A percentile compares a stretch with the other conserved stretches of the same genome.
phyloP scores from a whole-genome alignment of 371 early-diverging fungal genomes.

The Coemansia sp. region DNA sequence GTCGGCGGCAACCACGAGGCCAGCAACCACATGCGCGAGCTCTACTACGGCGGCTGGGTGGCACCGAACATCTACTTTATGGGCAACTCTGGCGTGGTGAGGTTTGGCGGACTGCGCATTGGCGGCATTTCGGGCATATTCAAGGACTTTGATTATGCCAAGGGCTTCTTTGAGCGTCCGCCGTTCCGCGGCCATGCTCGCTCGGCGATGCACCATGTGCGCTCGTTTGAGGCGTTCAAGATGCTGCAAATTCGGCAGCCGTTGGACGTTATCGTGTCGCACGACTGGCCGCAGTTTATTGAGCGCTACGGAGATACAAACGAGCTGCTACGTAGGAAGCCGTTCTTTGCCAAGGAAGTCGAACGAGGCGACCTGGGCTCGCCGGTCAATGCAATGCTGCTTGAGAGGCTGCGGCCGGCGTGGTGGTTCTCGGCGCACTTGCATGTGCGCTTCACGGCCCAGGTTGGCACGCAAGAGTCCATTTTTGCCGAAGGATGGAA shows the following conservation, averaged over 20 bases:
- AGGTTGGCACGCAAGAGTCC: conserved; percentile 56
- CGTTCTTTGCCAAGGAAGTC: conserved; percentile 73
- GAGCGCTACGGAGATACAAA: conserved; percentile 74
- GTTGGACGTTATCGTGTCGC: conserved; percentile 88
- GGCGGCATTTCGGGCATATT: conserved; percentile 93
- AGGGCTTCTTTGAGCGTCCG: conserved; percentile 75
- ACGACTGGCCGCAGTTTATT: conserved; percentile 96
- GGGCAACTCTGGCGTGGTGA: conserved; percentile 75
- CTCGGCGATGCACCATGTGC: conserved; percentile 80
- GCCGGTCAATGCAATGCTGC: conserved; percentile 62
- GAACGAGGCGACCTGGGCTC: conserved; percentile 72
- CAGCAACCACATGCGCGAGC: conserved; percentile 87
- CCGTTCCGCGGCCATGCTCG: conserved; percentile 66
- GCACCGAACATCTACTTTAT: conserved; percentile 91
- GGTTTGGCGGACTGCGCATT: conserved; percentile 86
- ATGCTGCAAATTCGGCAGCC: conserved; percentile 66
- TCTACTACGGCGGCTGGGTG: conserved; percentile 98
- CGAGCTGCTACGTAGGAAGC: conserved; percentile 64
- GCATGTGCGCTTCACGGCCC: conserved; percentile 87
- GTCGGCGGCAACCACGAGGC: conserved; percentile 99
- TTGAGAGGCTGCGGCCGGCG: conserved; percentile 71
- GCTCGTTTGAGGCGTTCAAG: conserved; percentile 79
- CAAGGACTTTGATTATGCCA: conserved; percentile 68
- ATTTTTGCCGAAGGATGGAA: conserved; percentile 29
- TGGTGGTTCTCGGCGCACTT: conserved; percentile 95